Base-by-base conservation (phyloP, 2,329 filamentous ascomycete species). In the Daldinia eschscholtzii region DNA sequence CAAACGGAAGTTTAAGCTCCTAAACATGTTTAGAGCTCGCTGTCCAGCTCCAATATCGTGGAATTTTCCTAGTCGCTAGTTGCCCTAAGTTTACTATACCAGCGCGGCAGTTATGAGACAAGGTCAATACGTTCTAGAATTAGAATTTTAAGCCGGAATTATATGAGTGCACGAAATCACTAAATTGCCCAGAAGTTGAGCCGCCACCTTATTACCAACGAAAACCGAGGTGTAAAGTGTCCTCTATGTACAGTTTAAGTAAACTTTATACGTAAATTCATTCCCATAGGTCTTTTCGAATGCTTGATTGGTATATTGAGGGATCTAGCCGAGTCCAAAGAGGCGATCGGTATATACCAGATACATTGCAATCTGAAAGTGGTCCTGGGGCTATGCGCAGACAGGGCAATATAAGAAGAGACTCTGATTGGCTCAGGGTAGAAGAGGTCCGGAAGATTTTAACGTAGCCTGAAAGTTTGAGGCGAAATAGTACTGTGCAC, bases 181-280 rank as follows among this genome's bases (percentile, higher is more conserved):
- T 65, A 68, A 20, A 68, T 68, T 65, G 56, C 62, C 65, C 13
- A 61, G 68, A 65, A 53, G 68, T 70, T 70, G 62, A 65, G 62
- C 62, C 65, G 58, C 61, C 33, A 53, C 57, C 59, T 61, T 64
- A 61, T 58, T 66, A 64, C 39, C 48, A 48, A 53, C 56, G 12
- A 48, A 20, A 33, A 41, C 41, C 9, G 5, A 56, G 20, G 42
- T 30, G 39, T 18, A 20, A 39, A 28, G 7, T 6, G 55, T 44
- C 39, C 30, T 15, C 26, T 9, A 57, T 57, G 57, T 6, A 44
- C 6, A 37, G 26, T 58, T 30, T 39, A 57, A 42, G 56, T 39
- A 48, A 44, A 12, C 13, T 55, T 55, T 64, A 64, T 64, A 52
- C 46, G 37, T 33, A 53, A 41, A 56, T 41, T 50, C 23, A 28